phyloP scores from a whole-genome alignment of 306 rosid species.

The Quillaja saponaria region DNA sequence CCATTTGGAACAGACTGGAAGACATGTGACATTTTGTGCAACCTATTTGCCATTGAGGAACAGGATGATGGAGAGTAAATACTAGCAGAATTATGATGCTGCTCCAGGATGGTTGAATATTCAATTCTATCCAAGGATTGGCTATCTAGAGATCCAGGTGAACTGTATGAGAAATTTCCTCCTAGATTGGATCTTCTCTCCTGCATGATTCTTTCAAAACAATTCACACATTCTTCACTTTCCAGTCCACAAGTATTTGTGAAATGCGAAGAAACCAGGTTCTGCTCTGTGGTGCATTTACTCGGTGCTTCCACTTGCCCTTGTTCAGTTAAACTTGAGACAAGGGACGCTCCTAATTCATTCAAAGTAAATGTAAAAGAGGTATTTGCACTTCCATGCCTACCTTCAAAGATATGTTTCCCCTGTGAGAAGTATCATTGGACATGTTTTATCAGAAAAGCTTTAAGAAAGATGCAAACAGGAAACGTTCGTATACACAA shows the following conservation, averaged over 20 bases:
- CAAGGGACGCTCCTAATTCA: slow-evolving; percentile 28
- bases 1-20: slow-evolving; percentile 66
- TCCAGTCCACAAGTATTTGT: slow-evolving; percentile 31
- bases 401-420: slow-evolving; percentile 39
- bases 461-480: neutral
- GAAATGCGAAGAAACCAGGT: slow-evolving; percentile 24
- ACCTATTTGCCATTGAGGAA: slow-evolving; percentile 50
- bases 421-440: slow-evolving; percentile 37
- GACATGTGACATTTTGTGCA: slow-evolving; percentile 34
- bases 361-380: slow-evolving; percentile 26
- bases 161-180: slow-evolving; percentile 37
- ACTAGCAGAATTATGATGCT: slow-evolving; percentile 60
- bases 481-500: neutral
- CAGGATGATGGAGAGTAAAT: slow-evolving; percentile 52
- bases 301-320: slow-evolving; percentile 34
- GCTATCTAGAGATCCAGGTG: slow-evolving; percentile 41
- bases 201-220: slow-evolving; percentile 39
- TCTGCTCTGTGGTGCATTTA: slow-evolving; percentile 37
- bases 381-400: slow-evolving; percentile 27
- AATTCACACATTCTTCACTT: slow-evolving; percentile 34
- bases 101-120: slow-evolving; percentile 50
- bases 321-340: slow-evolving; percentile 32
- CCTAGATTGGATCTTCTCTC: slow-evolving; percentile 34
- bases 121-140: slow-evolving; percentile 44
- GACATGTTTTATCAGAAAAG: too few species aligned